A percentile compares a stretch with the other conserved stretches of the same genome.
phyloP scores from a whole-genome alignment of 441 rosid genomes.

The Populus hybrid region DNA sequence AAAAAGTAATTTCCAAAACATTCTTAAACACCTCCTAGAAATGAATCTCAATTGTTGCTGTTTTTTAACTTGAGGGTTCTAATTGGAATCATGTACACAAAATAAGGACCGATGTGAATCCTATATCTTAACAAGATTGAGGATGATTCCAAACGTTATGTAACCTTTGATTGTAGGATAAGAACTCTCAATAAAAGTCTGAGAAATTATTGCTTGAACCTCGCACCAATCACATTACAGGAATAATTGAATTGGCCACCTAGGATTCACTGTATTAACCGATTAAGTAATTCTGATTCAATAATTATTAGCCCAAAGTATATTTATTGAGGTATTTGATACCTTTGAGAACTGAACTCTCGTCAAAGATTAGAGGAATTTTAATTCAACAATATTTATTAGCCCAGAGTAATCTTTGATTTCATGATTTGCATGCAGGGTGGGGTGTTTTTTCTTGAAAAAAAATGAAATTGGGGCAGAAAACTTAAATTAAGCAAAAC shows the following conservation, averaged over 20 bases:
- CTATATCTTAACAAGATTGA: neutral
- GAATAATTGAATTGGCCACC: neutral
- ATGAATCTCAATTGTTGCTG: neutral
- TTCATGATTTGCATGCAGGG: too few relatives aligned
- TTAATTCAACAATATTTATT: too few relatives aligned
- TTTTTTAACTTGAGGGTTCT: neutral
- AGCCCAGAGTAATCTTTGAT: too few relatives aligned
- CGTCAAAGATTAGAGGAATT: neutral
- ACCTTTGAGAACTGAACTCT: neutral
- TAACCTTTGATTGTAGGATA: neutral
- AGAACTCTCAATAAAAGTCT: neutral
- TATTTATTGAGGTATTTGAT: neutral
- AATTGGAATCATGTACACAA: neutral
- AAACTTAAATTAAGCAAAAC: neutral
- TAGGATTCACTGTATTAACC: neutral
- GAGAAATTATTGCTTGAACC: neutral
- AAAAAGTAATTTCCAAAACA: fast-evolving
- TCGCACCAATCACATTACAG: neutral
- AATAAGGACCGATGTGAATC: neutral
- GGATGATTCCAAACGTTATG: neutral
- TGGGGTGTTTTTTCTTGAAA: too few relatives aligned
- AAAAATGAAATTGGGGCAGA: too few relatives aligned
- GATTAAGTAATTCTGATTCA: neutral
- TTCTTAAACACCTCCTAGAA: too few relatives aligned
- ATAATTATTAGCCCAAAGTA: neutral